phyloP scores from a whole-genome alignment of 176 grass and related monocot genomes.

The Elaeis guineensis region DNA sequence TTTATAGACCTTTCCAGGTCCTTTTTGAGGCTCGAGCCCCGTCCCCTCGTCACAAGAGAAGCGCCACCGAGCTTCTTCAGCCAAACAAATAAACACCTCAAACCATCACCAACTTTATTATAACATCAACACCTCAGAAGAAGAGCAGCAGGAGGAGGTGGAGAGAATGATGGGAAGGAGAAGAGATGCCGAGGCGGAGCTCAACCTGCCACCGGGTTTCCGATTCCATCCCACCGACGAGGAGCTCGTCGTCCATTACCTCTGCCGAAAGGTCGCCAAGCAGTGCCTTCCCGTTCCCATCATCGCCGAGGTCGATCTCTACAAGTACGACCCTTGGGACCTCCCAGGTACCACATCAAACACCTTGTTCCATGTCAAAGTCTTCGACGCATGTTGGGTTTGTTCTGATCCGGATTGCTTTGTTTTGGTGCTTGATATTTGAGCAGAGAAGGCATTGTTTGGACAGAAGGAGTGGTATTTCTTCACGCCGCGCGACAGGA shows the following conservation, averaged over 20 bases:
- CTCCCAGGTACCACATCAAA: conserved; percentile 14
- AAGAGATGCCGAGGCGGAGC: conserved; percentile 20
- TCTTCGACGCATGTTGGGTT: too few relatives aligned
- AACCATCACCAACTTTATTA: too few relatives aligned
- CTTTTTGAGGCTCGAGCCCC: too few relatives aligned
- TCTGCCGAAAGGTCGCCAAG: neutral
- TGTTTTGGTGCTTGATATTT: too few relatives aligned
- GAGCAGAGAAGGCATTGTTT: conserved; percentile 5
- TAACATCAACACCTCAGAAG: too few relatives aligned
- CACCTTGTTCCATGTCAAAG: too few relatives aligned
- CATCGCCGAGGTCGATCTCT: conserved; percentile 20
- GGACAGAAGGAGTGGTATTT: conserved; percentile 11
- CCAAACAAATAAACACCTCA: too few relatives aligned
- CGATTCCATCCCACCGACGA: conserved; percentile 28
- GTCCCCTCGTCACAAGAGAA: too few relatives aligned
- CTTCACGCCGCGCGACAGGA: conserved; percentile 7
- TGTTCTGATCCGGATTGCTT: too few relatives aligned
- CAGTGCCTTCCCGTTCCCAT: conserved; percentile 10
- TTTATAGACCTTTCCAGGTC: too few relatives aligned
- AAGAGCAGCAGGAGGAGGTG: too few relatives aligned
- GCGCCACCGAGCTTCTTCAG: too few relatives aligned
- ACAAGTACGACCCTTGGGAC: conserved; percentile 20
- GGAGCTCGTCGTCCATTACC: conserved; percentile 24
- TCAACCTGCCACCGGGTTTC: conserved; percentile 22
- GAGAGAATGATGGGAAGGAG: neutral